Evolutionary conservation across 2,329 filamentous ascomycete genomes (phyloP), one percentile per base, ranked within the genome.

Genomic region (Diaporthe caulivora): DNA sequence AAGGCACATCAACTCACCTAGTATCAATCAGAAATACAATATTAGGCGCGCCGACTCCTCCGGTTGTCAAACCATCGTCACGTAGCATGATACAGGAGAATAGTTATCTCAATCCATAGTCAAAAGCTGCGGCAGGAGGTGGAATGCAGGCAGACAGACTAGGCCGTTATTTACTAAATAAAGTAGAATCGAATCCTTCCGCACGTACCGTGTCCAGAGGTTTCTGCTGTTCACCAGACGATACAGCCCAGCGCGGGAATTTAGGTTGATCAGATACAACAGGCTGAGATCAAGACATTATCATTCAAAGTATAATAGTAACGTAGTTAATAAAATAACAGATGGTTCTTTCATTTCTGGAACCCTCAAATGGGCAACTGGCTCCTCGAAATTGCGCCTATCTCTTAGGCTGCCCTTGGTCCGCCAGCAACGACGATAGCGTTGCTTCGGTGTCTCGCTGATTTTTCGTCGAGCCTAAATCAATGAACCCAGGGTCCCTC

Each of bases 401-500:
- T 40, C 34, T 40, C 34, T 58, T 58, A 1, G 55, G 34, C 34
- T 34, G 55, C 18, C 55, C 55, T 18, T 37, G 34, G 7, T 26
- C 34, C 21, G 34, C 42, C 11, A 72, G 44, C 37, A 73, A 47
- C 7, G 64, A 62, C 3, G 42, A 49, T 9, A 34, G 8, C 40
- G 60, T 68, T 10, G 51, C 68, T 9, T 74, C 68, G 3, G 68
- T 29, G 18, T 74, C 72, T 4, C 15, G 13, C 1, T 37, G 17
- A 4, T 72, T 73, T 51, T 42, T 57, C 9, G 24, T 2, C 2
- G 64, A 53, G 10, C 71, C 70, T 6, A 74, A 21, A 9, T 64
- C 65, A 6, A 70, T 47, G 17, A 74, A 74, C 1, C 73, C 73
- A 1, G 73, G 73, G 1, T 74, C 70, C 24, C 54, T 72, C 21